Conservation (phyloP, 2,329 filamentous ascomycete species). For the Aspergillus ochraceoroseus region DNA sequence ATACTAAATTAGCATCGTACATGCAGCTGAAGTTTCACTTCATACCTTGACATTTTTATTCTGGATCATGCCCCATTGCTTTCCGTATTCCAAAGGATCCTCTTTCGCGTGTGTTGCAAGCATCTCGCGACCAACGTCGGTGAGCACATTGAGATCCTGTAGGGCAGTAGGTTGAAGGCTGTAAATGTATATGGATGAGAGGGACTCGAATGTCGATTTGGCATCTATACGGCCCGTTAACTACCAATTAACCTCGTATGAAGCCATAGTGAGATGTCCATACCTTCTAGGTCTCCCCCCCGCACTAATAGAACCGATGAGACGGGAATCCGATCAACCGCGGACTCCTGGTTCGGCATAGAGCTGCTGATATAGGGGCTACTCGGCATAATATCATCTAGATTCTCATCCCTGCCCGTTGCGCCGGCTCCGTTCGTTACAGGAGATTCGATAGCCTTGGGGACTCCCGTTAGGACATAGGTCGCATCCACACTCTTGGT, state of each 20-base stretch:
- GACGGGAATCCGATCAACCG: slow-evolving; percentile 51
- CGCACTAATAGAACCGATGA: slow-evolving; percentile 62
- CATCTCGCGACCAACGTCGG: slow-evolving; percentile 63
- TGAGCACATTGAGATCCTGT: slow-evolving; percentile 66
- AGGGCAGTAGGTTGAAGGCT: slow-evolving; percentile 69
- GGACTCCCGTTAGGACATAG: slow-evolving; percentile 77
- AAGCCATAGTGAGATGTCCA: too few relatives aligned
- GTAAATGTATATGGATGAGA: slow-evolving; percentile 80
- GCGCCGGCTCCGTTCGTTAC: slow-evolving; percentile 38
- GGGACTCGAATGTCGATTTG: slow-evolving; percentile 63
- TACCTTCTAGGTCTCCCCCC: slow-evolving; percentile 69
- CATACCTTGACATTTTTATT: slow-evolving; percentile 62
- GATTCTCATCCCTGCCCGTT: slow-evolving; percentile 56
- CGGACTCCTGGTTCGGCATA: slow-evolving; percentile 50
- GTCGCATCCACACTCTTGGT: slow-evolving; percentile 77
- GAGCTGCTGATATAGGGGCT: slow-evolving; percentile 65
- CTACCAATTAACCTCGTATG: too few relatives aligned
- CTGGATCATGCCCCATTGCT: slow-evolving; percentile 66
- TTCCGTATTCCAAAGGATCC: slow-evolving; percentile 56
- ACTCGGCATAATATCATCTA: slow-evolving; percentile 56
- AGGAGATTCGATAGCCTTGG: slow-evolving; percentile 39
- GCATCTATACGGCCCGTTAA: slow-evolving; percentile 49
- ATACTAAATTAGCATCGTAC: slow-evolving; percentile 1
- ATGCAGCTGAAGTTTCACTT: not conserved
- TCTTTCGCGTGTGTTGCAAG: slow-evolving; percentile 53